These are phyloP conservation scores for Suillus weaverae DNA, from an alignment of 768 basidiomycete genomes.

Conservation along the genomic window DNA sequence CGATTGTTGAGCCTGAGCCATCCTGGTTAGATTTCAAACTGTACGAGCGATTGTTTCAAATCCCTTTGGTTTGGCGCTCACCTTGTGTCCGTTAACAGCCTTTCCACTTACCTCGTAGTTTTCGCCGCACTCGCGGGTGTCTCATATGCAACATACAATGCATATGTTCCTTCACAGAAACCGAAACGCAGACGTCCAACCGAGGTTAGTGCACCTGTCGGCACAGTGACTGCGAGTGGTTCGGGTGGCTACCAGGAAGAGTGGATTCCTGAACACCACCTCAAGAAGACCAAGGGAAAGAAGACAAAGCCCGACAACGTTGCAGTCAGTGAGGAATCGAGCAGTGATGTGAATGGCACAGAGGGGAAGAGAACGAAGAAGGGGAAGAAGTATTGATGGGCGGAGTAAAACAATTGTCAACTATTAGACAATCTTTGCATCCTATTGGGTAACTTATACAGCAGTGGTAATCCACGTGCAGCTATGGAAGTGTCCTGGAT, in stretches of 20 bases:
- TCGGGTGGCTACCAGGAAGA: constrained; percentile 80
- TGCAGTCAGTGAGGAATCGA: constrained; percentile 66
- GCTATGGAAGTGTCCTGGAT: background rate
- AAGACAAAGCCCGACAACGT: constrained; percentile 46
- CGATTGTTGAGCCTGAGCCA: constrained; percentile 75
- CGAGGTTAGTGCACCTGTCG: constrained; percentile 53
- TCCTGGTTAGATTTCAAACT: constrained; percentile 81
- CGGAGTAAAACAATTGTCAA: background rate
- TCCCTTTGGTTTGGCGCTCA: background rate
- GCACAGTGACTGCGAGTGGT: constrained; percentile 61
- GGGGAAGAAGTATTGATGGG: constrained; percentile 47
- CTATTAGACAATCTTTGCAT: background rate
- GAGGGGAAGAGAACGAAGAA: constrained; percentile 47
- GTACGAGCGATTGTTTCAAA: constrained; percentile 43
- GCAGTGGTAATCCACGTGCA: background rate
- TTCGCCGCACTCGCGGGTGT: constrained; percentile 60
- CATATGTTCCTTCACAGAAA: constrained; percentile 60
- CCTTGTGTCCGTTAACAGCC: constrained; percentile 28
- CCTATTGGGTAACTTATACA: constrained; percentile 14
- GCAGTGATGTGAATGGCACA: constrained; percentile 64
- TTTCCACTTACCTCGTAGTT: constrained; percentile 74
- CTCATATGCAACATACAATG: constrained; percentile 62
- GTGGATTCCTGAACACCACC: constrained; percentile 90
- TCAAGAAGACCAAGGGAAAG: constrained; percentile 60
- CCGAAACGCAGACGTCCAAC: constrained; percentile 43